phyloP scores from a whole-genome alignment of 2,329 filamentous ascomycete species.

The Colletotrichum siamense region DNA sequence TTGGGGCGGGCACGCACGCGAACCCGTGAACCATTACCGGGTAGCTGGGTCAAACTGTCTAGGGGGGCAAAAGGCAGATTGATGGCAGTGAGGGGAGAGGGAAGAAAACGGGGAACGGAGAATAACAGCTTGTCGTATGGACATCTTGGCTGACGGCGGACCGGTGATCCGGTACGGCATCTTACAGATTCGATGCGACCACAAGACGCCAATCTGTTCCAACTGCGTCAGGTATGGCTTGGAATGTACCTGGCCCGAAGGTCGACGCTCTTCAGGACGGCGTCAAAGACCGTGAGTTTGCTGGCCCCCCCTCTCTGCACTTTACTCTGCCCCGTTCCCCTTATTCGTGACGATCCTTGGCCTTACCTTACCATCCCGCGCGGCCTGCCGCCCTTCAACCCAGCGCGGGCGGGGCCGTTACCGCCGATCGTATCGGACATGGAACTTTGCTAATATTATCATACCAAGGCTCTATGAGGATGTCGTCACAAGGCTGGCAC shows the following conservation, averaged over 20 bases:
- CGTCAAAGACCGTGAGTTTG: conserved; percentile 17
- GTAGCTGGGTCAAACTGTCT: neutral
- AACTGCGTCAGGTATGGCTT: conserved; percentile 19
- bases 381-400: neutral
- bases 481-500: conserved; percentile 19
- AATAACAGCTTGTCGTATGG: neutral
- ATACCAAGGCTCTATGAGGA: conserved; percentile 15
- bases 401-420: neutral
- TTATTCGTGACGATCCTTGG: neutral
- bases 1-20: neutral
- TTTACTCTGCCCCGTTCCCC: neutral
- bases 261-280: conserved; percentile 17
- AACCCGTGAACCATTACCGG: neutral
- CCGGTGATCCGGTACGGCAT: conserved; percentile 3
- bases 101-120: neutral
- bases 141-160: neutral
- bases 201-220: conserved; percentile 14
- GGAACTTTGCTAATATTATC: neutral
- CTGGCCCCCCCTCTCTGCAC: neutral
- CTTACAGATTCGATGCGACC: conserved; percentile 17
- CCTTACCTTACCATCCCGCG: neutral
- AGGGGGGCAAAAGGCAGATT: neutral
- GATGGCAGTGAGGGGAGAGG: neutral
- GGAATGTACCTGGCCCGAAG: conserved; percentile 18
- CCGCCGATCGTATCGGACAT: neutral